Evolutionary conservation across 495 filamentous ascomycete species (phyloP), one percentile per base, ranked within the genome.

Genomic region (Podospora pseudoanserina): DNA sequence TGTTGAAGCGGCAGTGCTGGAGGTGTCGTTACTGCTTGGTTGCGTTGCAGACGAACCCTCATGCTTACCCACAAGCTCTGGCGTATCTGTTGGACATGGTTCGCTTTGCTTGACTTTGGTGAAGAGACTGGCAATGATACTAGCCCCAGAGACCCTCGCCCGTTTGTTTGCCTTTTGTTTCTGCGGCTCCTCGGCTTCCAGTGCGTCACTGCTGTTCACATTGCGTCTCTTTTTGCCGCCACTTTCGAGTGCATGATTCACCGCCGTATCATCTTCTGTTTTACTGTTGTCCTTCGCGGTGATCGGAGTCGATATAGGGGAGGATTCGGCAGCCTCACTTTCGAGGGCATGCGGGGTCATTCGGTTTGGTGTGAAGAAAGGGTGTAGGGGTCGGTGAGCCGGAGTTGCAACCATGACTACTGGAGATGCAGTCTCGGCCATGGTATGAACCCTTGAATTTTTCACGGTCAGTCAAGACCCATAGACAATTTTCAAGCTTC

Each of bases 221-320:
- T 20, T 19, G 23, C n/a, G n/a, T 26, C 55, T 58, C 71, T 89
- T 88, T 54, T 79, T 76, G 26, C 83, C 76, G 54, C 69, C 60
- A 16, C 75, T 67, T 65, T 86, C 85, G 0, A 77, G 7, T 0
- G 30, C 4, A 0, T 5, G 55, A 62, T 77, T 70, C 4, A 70
- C 71, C 7, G 39, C 39, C 15, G 39, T 49, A 11, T 13, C 39
- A 49, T 13, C 39, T 49, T 49, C 39, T 49, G 55, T 7, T 1
- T 5, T 20, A 4, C 18, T 63, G 53, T 11, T 53, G 16, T 64
- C 67, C 18, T 60, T 23, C 18, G 67, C 55, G 60, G 63, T n/a
- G 39, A 11, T 49, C 18, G 57, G 1, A 16, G 66, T 19, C 34
- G 20, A 7, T 27, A 23, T 55, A 9, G 66, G 27, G 32, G 28